Base-by-base conservation (phyloP, 2,329 filamentous ascomycete genomes). In the Arachnopeziza araneosa region DNA sequence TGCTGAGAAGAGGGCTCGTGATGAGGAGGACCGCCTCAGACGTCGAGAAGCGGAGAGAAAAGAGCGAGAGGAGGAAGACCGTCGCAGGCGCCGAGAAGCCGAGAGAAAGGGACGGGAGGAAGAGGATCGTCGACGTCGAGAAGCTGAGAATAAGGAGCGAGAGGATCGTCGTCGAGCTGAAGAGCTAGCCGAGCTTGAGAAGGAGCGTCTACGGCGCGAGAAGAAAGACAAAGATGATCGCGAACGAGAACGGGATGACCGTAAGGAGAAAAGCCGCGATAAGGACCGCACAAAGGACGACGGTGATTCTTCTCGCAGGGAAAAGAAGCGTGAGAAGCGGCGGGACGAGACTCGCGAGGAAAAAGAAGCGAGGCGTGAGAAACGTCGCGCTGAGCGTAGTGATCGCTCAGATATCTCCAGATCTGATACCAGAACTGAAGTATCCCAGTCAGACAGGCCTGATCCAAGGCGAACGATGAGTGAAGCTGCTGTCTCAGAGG, bases 321-420 rank as follows among this genome's bases (percentile, higher is more conserved):
- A 68, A 30, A 67, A 65, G 60, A 67, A 64, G 52, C 64, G 66
- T 21, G 68, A 69, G 12, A 71, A 68, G 54, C 64, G 61, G 50
- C 64, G 66, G 50, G 71, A 72, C 26, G 67, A 71, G 26, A 64
- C 59, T 24, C 61, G 64, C 21, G 58, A 65, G 23, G 68, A 68
- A 36, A 67, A 67, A 69, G 12, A 71, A 68, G 55, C 64, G 61
- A 50, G 63, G 66, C 50, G 71, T 30, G 67, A 68, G 57, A 68
- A 71, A 30, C 58, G 64, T 55, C 64, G 68, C 17, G 58, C 50
- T 53, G 66, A 68, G 32, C 63, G 62, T 30, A 44, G 36, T 14
- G 36, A 44, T 44, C 36, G 36, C 12, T 19, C 36, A 44, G 36
- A 14, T 44, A 12, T 44, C 36, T 44, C 36, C 12, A 44, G 12